Conservation (phyloP, 2,329 filamentous ascomycete species). For the Microascus cirrosus region DNA sequence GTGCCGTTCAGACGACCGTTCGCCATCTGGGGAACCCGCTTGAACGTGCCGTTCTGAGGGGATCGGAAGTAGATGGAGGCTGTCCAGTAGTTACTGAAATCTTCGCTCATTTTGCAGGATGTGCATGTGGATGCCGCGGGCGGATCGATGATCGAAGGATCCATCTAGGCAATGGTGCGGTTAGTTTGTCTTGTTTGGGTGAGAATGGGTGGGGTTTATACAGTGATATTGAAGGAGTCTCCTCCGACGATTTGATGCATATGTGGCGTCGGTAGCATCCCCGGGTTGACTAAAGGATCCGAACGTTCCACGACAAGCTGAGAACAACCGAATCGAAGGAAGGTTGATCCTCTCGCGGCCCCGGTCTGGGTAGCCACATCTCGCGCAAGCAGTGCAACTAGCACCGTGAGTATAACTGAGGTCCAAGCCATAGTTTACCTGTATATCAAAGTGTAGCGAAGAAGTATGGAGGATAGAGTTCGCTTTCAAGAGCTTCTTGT, state of each 20-base stretch:
- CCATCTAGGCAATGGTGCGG: too few relatives aligned
- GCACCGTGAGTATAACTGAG: too few relatives aligned
- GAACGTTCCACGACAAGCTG: conserved; percentile 29
- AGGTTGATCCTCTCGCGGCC: too few relatives aligned
- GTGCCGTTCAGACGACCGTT: conserved; percentile 15
- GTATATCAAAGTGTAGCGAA: too few relatives aligned
- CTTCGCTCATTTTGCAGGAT: conserved; percentile 21
- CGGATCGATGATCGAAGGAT: conserved; percentile 1
- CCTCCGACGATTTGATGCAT: conserved; percentile 42
- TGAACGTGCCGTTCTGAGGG: conserved; percentile 17
- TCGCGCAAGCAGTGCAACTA: too few relatives aligned
- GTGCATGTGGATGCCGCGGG: conserved; percentile 22
- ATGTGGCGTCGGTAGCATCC: conserved; percentile 33
- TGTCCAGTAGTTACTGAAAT: conserved; percentile 22
- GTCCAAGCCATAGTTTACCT: too few relatives aligned
- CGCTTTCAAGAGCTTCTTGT: too few relatives aligned
- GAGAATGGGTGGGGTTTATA: conserved; percentile 12
- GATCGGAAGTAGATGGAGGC: conserved; percentile 20
- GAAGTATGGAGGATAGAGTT: too few relatives aligned
- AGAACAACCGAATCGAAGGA: conserved; percentile 27
- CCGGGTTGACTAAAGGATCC: conserved; percentile 17
- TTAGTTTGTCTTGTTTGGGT: too few relatives aligned
- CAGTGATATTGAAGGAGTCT: conserved; percentile 24
- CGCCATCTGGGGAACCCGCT: conserved; percentile 21
- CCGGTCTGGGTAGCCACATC: too few relatives aligned